Conservation (phyloP, 2,329 filamentous ascomycete genomes). For the Knoxdaviesia capensis region DNA sequence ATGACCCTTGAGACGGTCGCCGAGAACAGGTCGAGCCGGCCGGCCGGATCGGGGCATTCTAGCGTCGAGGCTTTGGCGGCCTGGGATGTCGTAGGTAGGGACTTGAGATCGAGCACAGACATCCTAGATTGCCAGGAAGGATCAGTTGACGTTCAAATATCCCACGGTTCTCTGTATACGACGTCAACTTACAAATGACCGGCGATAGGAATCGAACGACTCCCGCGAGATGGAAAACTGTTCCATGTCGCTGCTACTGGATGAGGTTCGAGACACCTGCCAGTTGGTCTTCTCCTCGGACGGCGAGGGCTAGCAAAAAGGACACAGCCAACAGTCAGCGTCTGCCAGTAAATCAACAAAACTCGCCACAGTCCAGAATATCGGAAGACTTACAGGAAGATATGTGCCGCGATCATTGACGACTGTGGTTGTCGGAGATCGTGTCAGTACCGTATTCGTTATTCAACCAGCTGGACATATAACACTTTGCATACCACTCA, state of each 20-base stretch:
- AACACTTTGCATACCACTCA: slow-evolving; percentile 45
- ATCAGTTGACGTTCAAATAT: background rate
- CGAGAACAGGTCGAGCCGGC: slow-evolving; percentile 39
- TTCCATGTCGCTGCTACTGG: slow-evolving; percentile 59
- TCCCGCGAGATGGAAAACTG: slow-evolving; percentile 90
- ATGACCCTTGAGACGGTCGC: slow-evolving; percentile 34
- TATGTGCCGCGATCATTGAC: slow-evolving; percentile 94
- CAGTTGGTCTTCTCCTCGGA: slow-evolving; percentile 57
- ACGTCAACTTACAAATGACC: slow-evolving; percentile 60
- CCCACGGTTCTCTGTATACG: background rate
- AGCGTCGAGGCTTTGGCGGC: slow-evolving; percentile 67
- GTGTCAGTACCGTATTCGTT: background rate
- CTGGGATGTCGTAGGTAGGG: slow-evolving; percentile 32
- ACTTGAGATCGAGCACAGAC: slow-evolving; percentile 77
- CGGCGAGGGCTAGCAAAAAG: slow-evolving; percentile 61
- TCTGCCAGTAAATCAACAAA: slow-evolving; percentile 1
- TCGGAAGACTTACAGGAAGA: slow-evolving; percentile 47
- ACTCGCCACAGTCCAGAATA: background rate
- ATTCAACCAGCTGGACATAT: background rate
- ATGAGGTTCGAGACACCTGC: slow-evolving; percentile 31
- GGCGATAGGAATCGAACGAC: slow-evolving; percentile 89
- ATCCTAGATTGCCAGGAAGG: slow-evolving; percentile 34
- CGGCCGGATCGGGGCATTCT: slow-evolving; percentile 42
- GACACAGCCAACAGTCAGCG: background rate
- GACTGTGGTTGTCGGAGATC: slow-evolving; percentile 29